Conservation (phyloP, 1,139 yeast species). For the Scheffersomyces parashehatae region DNA sequence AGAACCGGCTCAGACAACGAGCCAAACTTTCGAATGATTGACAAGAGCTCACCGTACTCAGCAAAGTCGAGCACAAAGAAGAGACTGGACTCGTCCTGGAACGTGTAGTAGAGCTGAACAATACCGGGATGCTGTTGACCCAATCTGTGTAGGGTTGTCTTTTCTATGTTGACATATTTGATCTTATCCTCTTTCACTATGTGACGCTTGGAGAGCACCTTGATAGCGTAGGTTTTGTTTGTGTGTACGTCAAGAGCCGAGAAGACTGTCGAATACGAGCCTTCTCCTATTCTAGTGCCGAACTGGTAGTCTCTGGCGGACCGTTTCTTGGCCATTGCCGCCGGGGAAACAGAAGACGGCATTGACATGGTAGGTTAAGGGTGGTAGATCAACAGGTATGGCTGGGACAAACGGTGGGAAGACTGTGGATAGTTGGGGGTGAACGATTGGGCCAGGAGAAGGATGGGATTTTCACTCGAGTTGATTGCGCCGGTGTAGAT, state of each 20-base stretch:
- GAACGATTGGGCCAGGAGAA: too few relatives aligned
- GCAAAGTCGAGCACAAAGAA: constrained; percentile 80
- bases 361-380: too few relatives aligned
- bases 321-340: constrained; percentile 15
- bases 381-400: too few relatives aligned
- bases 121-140: constrained; percentile 69
- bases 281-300: constrained; percentile 76
- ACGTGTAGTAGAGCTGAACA: constrained; percentile 72
- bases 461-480: too few relatives aligned
- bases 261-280: constrained; percentile 77
- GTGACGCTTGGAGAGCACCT: constrained; percentile 71
- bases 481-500: too few relatives aligned
- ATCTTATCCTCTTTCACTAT: constrained; percentile 78
- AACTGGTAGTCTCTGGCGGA: constrained; percentile 70
- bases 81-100: constrained; percentile 71
- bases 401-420: too few relatives aligned
- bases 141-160: constrained; percentile 68
- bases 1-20: constrained; percentile 55
- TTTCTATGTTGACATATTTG: constrained; percentile 77
- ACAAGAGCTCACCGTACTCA: constrained; percentile 72
- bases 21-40: constrained; percentile 60
- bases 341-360: too few relatives aligned
- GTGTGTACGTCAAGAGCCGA: constrained; percentile 64
- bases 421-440: too few relatives aligned
- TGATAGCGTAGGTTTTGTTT: constrained; percentile 66